Base-by-base conservation (phyloP, 192 early-diverging fungal genomes). In the Gaertneriomyces sp. region DNA sequence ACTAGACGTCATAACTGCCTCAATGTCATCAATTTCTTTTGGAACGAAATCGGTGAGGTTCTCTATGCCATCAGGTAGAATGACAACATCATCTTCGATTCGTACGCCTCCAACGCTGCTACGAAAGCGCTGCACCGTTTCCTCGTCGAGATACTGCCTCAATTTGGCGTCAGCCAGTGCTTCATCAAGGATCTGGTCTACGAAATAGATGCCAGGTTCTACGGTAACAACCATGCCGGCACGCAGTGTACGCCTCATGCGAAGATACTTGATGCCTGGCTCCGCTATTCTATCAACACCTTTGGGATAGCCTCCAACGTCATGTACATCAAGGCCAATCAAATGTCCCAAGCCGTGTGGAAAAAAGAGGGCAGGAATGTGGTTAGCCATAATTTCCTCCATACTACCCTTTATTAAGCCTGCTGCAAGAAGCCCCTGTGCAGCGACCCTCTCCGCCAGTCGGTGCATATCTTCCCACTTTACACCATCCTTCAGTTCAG, bases 191-290 rank as follows among this genome's bases (percentile, higher is more conserved):
- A 93, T 81, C 4, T 81, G 85, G 61, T 91, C 89, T 50, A 91
- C 89, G 79, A 97, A 97, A 72, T 97, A 97, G 68, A 91, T 78
- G 4, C 95, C 95, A 16, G 95, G 95, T 74, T 97, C 95, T 20
- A 94, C 90, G 1, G 95, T 97, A 44, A 96, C 83, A 41, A 87
- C 88, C 91, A 93, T 93, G 19, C 89, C 89, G 12, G 84, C 77
- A 43, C 82, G 76, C 60, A 97, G 77, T 51, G 74, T 69, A 50
- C 93, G 84, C 9, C 90, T 80, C 71, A 90, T 80, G n/a, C 91
- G 83, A 55, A 93, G 76, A 62, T 89, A 84, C 51, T 89, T 79
- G 54, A 91, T 74, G 0, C 90, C 89, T 5, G 90, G 88, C 14
- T 74, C 82, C 42, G 80, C 69, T 66, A 92, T 85, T 45, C 91